Conservation (phyloP, 2,329 filamentous ascomycete genomes). For the Sordariomycetes sp. region DNA sequence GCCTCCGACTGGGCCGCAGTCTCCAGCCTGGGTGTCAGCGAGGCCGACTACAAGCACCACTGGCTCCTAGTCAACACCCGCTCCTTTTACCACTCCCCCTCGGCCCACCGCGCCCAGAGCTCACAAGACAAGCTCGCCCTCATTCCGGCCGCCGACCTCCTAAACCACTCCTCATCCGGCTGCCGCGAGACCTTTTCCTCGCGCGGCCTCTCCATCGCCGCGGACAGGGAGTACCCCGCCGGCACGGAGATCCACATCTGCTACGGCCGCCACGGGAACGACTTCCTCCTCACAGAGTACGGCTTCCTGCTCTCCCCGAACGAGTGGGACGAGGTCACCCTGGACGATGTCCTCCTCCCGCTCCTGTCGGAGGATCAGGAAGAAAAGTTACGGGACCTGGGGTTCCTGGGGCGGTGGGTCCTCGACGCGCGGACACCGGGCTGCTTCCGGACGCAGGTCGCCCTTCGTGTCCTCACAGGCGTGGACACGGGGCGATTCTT, state of each 20-base stretch:
- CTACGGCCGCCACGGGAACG: conserved; percentile 60
- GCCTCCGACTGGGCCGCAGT: conserved; percentile 22
- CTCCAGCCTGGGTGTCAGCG: conserved; percentile 15
- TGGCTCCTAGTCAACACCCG: conserved; percentile 51
- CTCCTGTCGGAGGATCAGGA: conserved; percentile 19
- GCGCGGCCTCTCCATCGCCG: conserved; percentile 39
- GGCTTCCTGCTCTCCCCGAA: conserved; percentile 36
- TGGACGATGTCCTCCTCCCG: conserved; percentile 32
- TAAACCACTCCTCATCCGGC: conserved; percentile 39
- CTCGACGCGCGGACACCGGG: conserved; percentile 30
- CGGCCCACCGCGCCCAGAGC: conserved; percentile 9
- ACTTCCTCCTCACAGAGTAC: conserved; percentile 60
- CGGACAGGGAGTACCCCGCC: conserved; percentile 30
- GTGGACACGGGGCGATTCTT: conserved; percentile 25
- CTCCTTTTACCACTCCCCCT: conserved; percentile 43
- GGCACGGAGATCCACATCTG: conserved; percentile 56
- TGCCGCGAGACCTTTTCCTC: conserved; percentile 38
- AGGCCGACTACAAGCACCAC: conserved; percentile 33
- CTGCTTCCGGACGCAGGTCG: conserved; percentile 44
- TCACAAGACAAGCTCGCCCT: conserved; percentile 48
- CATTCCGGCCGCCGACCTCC: conserved; percentile 60
- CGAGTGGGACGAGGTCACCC: conserved; percentile 33
- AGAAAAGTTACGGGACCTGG: conserved; percentile 24
- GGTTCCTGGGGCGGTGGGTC: conserved; percentile 37
- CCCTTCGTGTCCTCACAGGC: conserved; percentile 25